phyloP scores from a whole-genome alignment of 257 asterid species.

The Ajuga chamaepitys region DNA sequence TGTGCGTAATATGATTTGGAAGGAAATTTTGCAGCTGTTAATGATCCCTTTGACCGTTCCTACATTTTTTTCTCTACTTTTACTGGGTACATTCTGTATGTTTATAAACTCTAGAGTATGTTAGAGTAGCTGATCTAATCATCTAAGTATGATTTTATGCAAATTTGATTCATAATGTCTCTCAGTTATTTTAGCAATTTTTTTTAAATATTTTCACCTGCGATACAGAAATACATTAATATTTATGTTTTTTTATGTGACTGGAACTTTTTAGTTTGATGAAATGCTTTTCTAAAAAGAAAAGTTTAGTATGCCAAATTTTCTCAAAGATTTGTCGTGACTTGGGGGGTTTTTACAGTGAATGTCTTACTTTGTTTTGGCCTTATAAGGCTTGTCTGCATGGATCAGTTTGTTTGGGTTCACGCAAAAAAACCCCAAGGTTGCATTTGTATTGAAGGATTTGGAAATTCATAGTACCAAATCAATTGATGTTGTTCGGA shows the following conservation, averaged over 20 bases:
- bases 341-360: not conserved
- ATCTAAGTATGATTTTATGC: not conserved
- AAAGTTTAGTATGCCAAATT: not conserved
- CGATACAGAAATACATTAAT: not conserved
- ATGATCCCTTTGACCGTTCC: not conserved
- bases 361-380: not conserved
- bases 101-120: not conserved
- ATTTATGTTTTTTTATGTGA: not conserved
- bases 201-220: not conserved
- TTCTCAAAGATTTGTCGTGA: not conserved
- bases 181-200: not conserved
- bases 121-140: not conserved
- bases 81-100: not conserved
- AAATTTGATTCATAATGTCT: not conserved
- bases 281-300: not conserved
- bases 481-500: too few species aligned
- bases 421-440: not conserved
- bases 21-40: not conserved
- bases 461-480: too few species aligned
- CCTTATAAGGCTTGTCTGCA: not conserved
- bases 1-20: not conserved
- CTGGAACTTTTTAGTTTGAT: not conserved
- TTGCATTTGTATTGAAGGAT: too few species aligned
- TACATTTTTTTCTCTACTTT: too few species aligned
- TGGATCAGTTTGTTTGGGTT: not conserved